Evolutionary conservation across 148 eudicot species (phyloP), one percentile per base, ranked within the genome.

Genomic region (Arbutus unedo): DNA sequence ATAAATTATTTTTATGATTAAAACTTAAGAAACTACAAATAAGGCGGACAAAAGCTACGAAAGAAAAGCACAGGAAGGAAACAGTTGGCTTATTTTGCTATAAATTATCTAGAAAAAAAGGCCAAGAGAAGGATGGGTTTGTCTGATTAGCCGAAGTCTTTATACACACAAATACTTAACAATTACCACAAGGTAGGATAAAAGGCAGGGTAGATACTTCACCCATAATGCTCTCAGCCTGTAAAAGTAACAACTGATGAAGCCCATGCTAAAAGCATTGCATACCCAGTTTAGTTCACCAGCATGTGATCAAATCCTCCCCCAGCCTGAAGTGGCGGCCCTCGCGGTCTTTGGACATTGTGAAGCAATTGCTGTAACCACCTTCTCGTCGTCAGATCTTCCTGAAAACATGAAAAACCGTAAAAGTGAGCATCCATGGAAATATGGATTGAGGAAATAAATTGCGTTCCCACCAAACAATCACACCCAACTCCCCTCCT

Each of bases 361-460:
- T 82, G 91, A 87, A 96, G 89, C 90, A 96, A 68, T 79, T 93
- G 95, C 81, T 91, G 93, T 18, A 94, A 90, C 99, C 99, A 96
- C 83, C 90, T 92, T 85, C 93, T 91, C 59, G 98, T 90, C 3
- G 93, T 94, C 25, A 92, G 94, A 89, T 96, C 98, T 66, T 96
- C 98, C 99, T 96, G 94, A 86, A 82, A 66, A 81, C 43, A 66
- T 10, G 71, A 31, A 25, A 64, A 64, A 23, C 70, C 1, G 23
- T 14, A 66, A 4, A 21, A 66, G 44, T 66, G 71, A 66, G 71
- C 44, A 31, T 66, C 44, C 7, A 8, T 66, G 31, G 71, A 43
- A 31, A 25, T 66, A 66, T 66, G 2, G 16, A 25, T n/a, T 60
- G 31, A 66, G 71, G 71, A 66, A 11, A 66, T 25, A 66, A 38